Evolutionary conservation across 202 grass and related monocot species (phyloP).

Genomic region (Panicum virgatum): DNA sequence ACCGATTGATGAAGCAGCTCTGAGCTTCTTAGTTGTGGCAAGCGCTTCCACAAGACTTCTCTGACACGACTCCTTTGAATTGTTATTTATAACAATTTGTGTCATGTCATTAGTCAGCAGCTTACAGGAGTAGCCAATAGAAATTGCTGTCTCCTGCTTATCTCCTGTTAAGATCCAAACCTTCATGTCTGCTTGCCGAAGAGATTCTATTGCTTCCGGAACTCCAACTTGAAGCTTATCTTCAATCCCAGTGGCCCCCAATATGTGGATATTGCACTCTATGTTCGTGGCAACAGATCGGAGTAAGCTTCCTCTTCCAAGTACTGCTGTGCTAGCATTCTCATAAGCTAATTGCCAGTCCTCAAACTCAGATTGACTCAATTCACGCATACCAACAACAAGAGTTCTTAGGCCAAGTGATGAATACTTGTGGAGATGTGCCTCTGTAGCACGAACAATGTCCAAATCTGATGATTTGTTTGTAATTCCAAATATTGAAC

Average conservation of each 20-base stretch:
- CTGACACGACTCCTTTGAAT: slow-evolving; percentile 71
- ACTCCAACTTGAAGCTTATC: slow-evolving; percentile 93
- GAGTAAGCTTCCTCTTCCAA: slow-evolving; percentile 62
- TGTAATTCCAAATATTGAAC: slow-evolving; percentile 74
- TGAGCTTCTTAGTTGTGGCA: slow-evolving; percentile 55
- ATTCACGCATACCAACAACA: slow-evolving; percentile 61
- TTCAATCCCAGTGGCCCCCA: slow-evolving; percentile 88
- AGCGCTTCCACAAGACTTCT: slow-evolving; percentile 67
- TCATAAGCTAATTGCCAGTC: slow-evolving; percentile 72
- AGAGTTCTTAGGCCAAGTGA: slow-evolving; percentile 71
- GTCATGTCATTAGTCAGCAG: slow-evolving; percentile 77
- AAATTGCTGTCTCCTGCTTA: slow-evolving; percentile 96
- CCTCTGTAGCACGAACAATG: slow-evolving; percentile 61
- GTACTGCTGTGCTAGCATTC: slow-evolving; percentile 74
- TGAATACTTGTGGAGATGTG: slow-evolving; percentile 78
- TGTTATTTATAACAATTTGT: slow-evolving; percentile 81
- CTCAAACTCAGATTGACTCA: slow-evolving; percentile 60
- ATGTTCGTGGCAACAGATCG: slow-evolving; percentile 59
- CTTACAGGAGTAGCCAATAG: slow-evolving; percentile 85
- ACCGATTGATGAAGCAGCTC: slow-evolving; percentile 37
- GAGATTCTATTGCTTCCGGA: slow-evolving; percentile 85
- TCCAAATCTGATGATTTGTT: slow-evolving; percentile 58
- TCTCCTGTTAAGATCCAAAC: slow-evolving; percentile 96
- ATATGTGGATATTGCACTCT: slow-evolving; percentile 61
- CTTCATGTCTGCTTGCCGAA: slow-evolving; percentile 78